A percentile compares a stretch with the other conserved stretches of the same genome.
Conservation (phyloP, 1,284 basidiomycete species). For the Marasmius fiardii region DNA sequence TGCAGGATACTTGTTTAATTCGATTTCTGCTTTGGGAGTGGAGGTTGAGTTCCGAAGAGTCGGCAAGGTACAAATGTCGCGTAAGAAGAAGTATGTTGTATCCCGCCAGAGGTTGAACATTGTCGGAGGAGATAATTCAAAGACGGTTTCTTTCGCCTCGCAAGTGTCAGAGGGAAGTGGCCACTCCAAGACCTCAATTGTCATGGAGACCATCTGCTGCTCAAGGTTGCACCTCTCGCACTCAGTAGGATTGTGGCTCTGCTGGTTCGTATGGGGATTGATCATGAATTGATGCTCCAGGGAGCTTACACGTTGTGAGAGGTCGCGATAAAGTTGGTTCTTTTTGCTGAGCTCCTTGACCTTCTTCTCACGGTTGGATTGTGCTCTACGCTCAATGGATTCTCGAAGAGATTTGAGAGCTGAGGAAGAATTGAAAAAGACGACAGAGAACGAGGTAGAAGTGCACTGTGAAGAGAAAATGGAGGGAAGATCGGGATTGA, state of each 20-base stretch:
- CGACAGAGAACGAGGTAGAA: conserved; percentile 24
- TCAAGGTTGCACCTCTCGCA: conserved; percentile 33
- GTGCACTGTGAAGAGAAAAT: not conserved
- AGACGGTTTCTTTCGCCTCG: conserved; percentile 31
- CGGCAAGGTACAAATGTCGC: conserved; percentile 24
- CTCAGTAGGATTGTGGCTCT: not conserved
- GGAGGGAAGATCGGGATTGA: conserved; percentile 5
- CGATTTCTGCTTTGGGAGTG: not conserved
- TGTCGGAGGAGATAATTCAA: conserved; percentile 41
- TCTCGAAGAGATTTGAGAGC: conserved; percentile 21
- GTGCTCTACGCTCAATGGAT: conserved; percentile 25
- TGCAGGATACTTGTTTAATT: conserved; percentile 10
- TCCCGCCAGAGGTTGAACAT: conserved; percentile 41
- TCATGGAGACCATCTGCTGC: conserved; percentile 18
- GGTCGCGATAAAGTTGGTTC: conserved; percentile 16
- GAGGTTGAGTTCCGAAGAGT: conserved; percentile 6
- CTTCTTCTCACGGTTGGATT: conserved; percentile 15
- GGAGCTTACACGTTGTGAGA: conserved; percentile 9
- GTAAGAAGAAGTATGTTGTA: conserved; percentile 34
- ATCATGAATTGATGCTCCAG: not conserved
- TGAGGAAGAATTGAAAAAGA: conserved; percentile 22
- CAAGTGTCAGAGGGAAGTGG: conserved; percentile 34
- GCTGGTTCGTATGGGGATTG: not conserved
- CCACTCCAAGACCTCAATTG: conserved; percentile 44
- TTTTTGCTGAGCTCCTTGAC: conserved; percentile 20